Base-by-base conservation (phyloP, 805 yeast species). In the Candida broadrunensis region DNA sequence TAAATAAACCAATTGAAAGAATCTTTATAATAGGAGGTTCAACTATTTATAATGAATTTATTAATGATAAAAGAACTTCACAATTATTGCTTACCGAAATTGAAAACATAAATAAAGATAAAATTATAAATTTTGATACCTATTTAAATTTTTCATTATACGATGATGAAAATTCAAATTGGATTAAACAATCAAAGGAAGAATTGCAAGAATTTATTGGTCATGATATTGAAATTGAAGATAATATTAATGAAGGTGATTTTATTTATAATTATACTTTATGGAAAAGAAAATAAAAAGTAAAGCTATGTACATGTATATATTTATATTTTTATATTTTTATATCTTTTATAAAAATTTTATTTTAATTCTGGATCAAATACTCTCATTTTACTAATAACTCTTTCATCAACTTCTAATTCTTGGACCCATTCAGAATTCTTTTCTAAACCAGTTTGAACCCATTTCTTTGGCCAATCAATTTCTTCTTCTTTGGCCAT, bases 11-110 rank as follows among this genome's bases (percentile, higher is more conserved):
- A 34, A 56, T 83, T 16, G 85, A 80, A 37, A 77, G 78, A 36
- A 72, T 93, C 1, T 93, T 81, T 55, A 75, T 93, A 19, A 91
- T 93, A 46, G 99, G 99, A 3, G 99, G 99, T 1, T 93, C 90
- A 0, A 90, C 90, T 56, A 70, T 93, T 7, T 93, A 93, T 64
- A 73, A 78, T 38, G 70, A 78, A 30, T 71, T 81, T 12, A 54
- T 81, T 12, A 45, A 56, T 1, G 67, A 61, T 40, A 63, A 64
- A 3, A 39, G 65, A 9, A 79, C 83, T 1, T 75, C 75, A 35
- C 72, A 79, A 21, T 61, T 88, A 37, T 70, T 87, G 19, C 58
- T 90, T 13, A 89, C 97, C 0, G 90, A 88, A 55, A 75, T 90
- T 23, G 51, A 58, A 2, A 49, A 51, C 6, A 54, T 54, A 5